phyloP scores from a whole-genome alignment of 805 yeast species.

The Lachancea sp. region DNA sequence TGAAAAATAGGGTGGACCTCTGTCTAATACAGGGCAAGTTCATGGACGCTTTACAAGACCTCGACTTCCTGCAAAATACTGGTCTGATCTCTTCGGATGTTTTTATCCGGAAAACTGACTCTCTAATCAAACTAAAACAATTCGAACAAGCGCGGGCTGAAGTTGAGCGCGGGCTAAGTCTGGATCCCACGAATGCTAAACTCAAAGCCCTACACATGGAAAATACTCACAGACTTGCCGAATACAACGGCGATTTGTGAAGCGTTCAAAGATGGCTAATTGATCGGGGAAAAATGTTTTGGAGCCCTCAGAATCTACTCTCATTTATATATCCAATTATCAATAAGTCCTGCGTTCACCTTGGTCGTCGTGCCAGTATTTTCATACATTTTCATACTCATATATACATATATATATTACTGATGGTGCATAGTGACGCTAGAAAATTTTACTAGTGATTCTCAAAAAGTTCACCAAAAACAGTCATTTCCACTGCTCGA shows the following conservation, averaged over 20 bases:
- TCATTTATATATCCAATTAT: not conserved
- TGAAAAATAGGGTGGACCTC: conserved; percentile 69
- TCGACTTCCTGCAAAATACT: conserved; percentile 56
- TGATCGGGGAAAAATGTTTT: not conserved
- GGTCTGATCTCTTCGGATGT: conserved; percentile 60
- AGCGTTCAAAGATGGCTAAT: not conserved
- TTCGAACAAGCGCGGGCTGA: conserved; percentile 56
- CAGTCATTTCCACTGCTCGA: no score
- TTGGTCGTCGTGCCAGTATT: not conserved
- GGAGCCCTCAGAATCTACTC: not conserved
- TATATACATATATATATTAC: not conserved
- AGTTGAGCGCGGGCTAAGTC: conserved; percentile 68
- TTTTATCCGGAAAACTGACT: conserved; percentile 64
- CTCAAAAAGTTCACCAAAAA: no score
- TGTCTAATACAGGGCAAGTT: conserved; percentile 48
- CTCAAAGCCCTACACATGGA: conserved; percentile 25
- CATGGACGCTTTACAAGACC: conserved; percentile 59
- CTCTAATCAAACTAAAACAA: conserved; percentile 55
- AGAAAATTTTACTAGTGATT: not conserved
- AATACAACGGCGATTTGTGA: conserved; percentile 26
- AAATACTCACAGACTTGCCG: conserved; percentile 24
- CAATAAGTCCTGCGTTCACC: not conserved
- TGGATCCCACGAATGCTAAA: conserved; percentile 45
- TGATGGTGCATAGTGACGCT: no score
- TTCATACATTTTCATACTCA: not conserved